A percentile compares a stretch with the other conserved stretches of the same genome.
phyloP scores from a whole-genome alignment of 305 asterid genomes.

The Solanum chacoense region DNA sequence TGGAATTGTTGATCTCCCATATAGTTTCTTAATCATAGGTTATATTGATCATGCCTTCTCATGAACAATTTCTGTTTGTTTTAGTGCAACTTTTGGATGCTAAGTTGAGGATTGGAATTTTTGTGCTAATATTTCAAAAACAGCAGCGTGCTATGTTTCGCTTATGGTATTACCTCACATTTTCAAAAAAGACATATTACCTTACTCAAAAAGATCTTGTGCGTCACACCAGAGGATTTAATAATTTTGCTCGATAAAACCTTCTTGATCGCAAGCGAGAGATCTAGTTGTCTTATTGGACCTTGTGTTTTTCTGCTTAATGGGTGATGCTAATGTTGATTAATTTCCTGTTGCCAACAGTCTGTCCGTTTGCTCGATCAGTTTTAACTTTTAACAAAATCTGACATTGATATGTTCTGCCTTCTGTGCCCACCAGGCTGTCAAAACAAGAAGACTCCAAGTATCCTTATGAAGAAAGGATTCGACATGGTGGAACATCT shows the following conservation, averaged over 20 bases:
- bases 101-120: background rate
- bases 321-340: background rate
- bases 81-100: background rate
- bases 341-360: background rate
- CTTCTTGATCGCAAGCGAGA: background rate
- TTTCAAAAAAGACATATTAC: background rate
- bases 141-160: background rate
- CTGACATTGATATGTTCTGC: background rate
- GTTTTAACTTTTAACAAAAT: background rate
- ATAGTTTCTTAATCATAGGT: background rate
- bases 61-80: background rate
- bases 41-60: background rate
- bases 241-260: background rate
- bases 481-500: constrained; percentile 33
- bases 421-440: constrained; percentile 31
- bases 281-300: background rate
- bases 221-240: background rate
- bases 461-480: constrained; percentile 68
- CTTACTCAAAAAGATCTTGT: background rate
- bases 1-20: background rate
- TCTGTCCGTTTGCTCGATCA: background rate
- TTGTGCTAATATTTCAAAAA: background rate
- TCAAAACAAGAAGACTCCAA: constrained; percentile 74
- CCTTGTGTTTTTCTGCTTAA: background rate
- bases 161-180: background rate